phyloP scores from a whole-genome alignment of 805 yeast species.

The Alloascoidea hylecoeti region DNA sequence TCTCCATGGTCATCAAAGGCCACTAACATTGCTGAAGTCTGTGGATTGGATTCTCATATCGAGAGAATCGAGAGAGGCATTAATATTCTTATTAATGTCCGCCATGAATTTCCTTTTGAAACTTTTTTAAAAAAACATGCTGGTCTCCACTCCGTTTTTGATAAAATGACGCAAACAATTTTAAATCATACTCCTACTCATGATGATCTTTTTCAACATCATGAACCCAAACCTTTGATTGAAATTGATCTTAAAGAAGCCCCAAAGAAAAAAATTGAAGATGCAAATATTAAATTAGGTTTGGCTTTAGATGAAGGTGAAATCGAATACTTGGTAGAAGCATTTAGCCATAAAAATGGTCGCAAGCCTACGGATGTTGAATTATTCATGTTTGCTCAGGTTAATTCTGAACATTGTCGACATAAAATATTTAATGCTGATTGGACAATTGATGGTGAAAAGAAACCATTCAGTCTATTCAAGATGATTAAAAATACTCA shows the following conservation, averaged over 20 bases:
- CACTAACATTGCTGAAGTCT: slow-evolving; percentile 80
- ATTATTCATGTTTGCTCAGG: slow-evolving; percentile 98
- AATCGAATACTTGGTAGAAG: slow-evolving; percentile 71
- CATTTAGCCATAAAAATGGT: slow-evolving; percentile 61
- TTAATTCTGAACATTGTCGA: slow-evolving; percentile 97
- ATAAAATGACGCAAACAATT: slow-evolving; percentile 82
- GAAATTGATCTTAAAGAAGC: slow-evolving; percentile 47
- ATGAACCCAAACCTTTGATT: slow-evolving; percentile 72
- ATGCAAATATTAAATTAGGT: slow-evolving; percentile 76
- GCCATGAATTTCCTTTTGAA: slow-evolving; percentile 55
- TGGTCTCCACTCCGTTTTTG: slow-evolving; percentile 61
- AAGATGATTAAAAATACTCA: slow-evolving; percentile 95
- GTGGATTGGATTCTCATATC: slow-evolving; percentile 61
- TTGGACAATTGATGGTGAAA: slow-evolving; percentile 85
- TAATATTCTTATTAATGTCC: slow-evolving; percentile 55
- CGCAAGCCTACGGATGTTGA: slow-evolving; percentile 97
- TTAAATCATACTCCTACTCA: slow-evolving; percentile 46
- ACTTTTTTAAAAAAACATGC: slow-evolving; percentile 39
- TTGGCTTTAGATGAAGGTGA: slow-evolving; percentile 93
- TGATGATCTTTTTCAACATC: slow-evolving; percentile 64
- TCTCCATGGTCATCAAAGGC: slow-evolving; percentile 99
- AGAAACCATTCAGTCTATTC: slow-evolving; percentile 65
- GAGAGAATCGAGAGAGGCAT: slow-evolving; percentile 88
- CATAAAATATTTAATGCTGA: slow-evolving; percentile 98
- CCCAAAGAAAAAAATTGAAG: slow-evolving; percentile 41